phyloP scores from a whole-genome alignment of 1,284 basidiomycete genomes.

The Xerocomus minutiporus region DNA sequence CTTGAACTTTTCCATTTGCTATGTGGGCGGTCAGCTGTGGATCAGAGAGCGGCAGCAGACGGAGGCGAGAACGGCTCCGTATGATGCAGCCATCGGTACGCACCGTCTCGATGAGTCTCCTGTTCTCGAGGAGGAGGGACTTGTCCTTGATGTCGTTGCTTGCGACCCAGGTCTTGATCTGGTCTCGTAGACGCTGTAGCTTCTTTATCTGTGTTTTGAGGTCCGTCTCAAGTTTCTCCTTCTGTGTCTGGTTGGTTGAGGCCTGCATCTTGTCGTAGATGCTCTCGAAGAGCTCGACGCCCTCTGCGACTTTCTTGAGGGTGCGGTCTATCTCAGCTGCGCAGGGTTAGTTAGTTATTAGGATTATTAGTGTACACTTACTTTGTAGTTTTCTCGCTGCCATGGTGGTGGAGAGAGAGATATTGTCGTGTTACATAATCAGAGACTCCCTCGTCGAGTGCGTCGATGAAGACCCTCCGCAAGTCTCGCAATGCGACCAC shows the following conservation, averaged over 20 bases:
- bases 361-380: constrained; percentile 33
- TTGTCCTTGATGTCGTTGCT: constrained; percentile 99
- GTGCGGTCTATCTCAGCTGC: constrained; percentile 95
- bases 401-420: constrained; percentile 44
- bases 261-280: constrained; percentile 97
- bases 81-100: constrained; percentile 31
- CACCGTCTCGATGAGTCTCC: constrained; percentile 96
- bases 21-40: constrained; percentile 7
- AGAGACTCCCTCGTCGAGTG: background rate
- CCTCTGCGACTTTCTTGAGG: constrained; percentile 90
- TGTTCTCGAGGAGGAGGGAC: constrained; percentile 86
- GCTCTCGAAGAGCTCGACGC: constrained; percentile 90
- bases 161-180: constrained; percentile 99
- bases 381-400: constrained; percentile 81
- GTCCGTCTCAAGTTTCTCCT: constrained; percentile 93
- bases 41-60: background rate
- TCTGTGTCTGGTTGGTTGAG: constrained; percentile 91
- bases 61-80: background rate
- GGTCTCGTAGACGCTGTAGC: constrained; percentile 93
- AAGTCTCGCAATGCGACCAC: constrained; percentile 61
- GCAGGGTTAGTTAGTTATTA: background rate
- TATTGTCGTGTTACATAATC: constrained; percentile 24
- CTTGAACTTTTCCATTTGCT: constrained; percentile 99
- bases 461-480: constrained; percentile 77
- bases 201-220: constrained; percentile 99